phyloP scores from a whole-genome alignment of 805 yeast genomes.

The Candida vartiovaarae region DNA sequence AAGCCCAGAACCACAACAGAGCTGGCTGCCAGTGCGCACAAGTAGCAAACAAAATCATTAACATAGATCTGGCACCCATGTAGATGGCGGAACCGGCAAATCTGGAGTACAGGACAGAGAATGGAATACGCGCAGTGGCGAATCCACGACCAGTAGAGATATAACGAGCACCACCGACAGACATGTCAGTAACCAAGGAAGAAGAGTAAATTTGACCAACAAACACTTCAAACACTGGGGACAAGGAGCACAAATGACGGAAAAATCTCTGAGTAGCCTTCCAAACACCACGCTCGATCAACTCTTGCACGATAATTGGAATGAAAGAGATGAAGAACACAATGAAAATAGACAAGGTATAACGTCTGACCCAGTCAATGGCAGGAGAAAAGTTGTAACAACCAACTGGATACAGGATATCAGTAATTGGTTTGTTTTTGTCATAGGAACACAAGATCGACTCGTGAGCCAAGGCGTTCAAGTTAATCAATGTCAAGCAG shows the following conservation, averaged over 20 bases:
- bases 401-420: conserved; percentile 57
- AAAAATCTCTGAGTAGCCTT: conserved; percentile 62
- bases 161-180: conserved; percentile 83
- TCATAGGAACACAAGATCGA: conserved; percentile 62
- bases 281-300: conserved; percentile 77
- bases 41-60: conserved; percentile 67
- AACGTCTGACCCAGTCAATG: conserved; percentile 77
- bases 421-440: conserved; percentile 59
- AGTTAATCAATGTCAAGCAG: conserved; percentile 60
- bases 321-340: conserved; percentile 75
- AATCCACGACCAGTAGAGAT: conserved; percentile 84
- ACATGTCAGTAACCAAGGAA: conserved; percentile 61
- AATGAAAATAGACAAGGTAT: conserved; percentile 72
- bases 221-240: conserved; percentile 80
- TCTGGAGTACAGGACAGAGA: conserved; percentile 65
- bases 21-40: conserved; percentile 89
- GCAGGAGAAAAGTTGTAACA: conserved; percentile 72
- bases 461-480: conserved; percentile 69
- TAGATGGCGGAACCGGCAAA: conserved; percentile 79
- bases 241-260: conserved; percentile 62
- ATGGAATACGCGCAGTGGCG: conserved; percentile 74
- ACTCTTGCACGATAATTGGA: conserved; percentile 73
- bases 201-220: conserved; percentile 75
- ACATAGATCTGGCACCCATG: conserved; percentile 74
- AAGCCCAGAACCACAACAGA: conserved; percentile 95